Evolutionary conservation across 208 protist species (phyloP).

Genomic region (Entamoeba histolytica): DNA sequence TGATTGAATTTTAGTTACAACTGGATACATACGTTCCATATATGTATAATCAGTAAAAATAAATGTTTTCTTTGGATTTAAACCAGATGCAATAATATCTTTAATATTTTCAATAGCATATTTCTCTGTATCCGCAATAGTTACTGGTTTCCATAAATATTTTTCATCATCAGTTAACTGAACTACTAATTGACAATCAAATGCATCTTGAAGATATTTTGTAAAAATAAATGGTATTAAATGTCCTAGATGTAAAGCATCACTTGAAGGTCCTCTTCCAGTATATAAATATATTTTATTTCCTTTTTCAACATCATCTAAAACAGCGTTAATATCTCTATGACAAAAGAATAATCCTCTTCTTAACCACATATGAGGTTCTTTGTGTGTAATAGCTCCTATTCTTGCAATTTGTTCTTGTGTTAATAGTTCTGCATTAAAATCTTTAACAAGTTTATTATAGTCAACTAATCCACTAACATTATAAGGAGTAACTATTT

Average conservation of each 20-base stretch:
- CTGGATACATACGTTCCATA: constrained; percentile 72
- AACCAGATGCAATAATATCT: constrained; percentile 95
- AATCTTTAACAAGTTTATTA: background rate
- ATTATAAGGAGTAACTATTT: background rate
- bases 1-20: constrained; percentile 64
- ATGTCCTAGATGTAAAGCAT: constrained; percentile 90
- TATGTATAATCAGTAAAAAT: constrained; percentile 93
- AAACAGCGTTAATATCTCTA: constrained; percentile 65
- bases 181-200: constrained; percentile 83
- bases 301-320: constrained; percentile 57
- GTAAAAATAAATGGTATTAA: constrained; percentile 94
- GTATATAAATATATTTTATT: constrained; percentile 93
- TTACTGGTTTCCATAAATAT: constrained; percentile 80
- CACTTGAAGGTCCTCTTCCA: constrained; percentile 72
- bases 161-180: constrained; percentile 99
- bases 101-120: constrained; percentile 68
- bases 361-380: background rate
- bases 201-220: constrained; percentile 78
- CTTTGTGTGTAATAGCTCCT: background rate
- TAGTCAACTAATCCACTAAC: background rate
- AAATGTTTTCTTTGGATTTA: constrained; percentile 84
- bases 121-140: constrained; percentile 45
- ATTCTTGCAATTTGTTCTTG: background rate
- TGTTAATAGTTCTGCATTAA: background rate
- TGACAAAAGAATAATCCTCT: constrained; percentile 9